Base-by-base conservation (phyloP, 1,139 yeast species). In the Lodderomyces theae region DNA sequence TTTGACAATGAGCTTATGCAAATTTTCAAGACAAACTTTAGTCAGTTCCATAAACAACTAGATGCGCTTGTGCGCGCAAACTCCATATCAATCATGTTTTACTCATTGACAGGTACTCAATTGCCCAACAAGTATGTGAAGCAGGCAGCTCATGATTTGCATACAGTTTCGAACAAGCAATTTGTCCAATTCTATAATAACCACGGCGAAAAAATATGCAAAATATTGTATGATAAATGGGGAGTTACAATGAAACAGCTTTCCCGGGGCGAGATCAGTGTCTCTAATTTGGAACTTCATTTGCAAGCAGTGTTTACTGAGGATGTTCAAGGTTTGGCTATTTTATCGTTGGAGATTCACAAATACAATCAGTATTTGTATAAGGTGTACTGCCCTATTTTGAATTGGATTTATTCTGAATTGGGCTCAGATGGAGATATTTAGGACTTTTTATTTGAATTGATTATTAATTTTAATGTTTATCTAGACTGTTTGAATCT, bases 371-470 rank as follows among this genome's bases (percentile, higher is more conserved):
- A 26, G 11, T 49, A 40, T 35, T 49, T 60, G 16, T 62, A 59
- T 48, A 42, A 46, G 16, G 41, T 62, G 10, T 64, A 64, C 41
- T 43, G 51, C 24, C 69, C 68, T 4, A 45, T 61, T 13, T 45
- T 64, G 13, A 57, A 61, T 46, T 65, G 71, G 71, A 56, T 65
- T 5, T 54, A 58, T 46, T 35, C 31, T 28, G 70, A 64, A 43
- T 42, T 60, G 32, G 64, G 64, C 12, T 35, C 28, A 36, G 34
- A 30, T 15, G 31, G 31, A 7, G 31, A 11, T 3, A 10, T 15
- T 28, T 15, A 15, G 7, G 29, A 25, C 8, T 25, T 12, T 10
- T 8, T 10, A 8, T 24, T 9, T n/a, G n/a, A n/a, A n/a, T n/a
- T n/a, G n/a, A n/a, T n/a, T n/a, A n/a, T 24, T 24, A n/a, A 10